Conservation (phyloP, 257 asterid species). For the Thymus quinquecostatus region DNA sequence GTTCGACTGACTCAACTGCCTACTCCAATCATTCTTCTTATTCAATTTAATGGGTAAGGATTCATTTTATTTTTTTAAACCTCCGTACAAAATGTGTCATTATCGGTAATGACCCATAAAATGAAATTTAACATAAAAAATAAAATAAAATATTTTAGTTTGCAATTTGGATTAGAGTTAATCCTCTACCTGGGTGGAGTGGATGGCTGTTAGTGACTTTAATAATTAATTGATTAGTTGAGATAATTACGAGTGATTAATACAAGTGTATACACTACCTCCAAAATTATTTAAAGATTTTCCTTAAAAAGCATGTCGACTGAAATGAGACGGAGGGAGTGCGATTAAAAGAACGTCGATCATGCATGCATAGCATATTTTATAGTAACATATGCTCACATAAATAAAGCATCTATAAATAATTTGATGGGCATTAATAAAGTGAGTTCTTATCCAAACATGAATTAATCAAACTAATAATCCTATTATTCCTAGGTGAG, state of each 20-base stretch:
- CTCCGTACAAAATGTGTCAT: slow-evolving; percentile 30
- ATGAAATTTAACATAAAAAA: neutral
- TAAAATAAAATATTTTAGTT: neutral
- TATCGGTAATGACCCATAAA: slow-evolving; percentile 21
- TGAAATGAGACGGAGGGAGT: too few species aligned
- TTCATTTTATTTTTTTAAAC: slow-evolving; percentile 13
- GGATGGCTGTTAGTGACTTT: slow-evolving; percentile 31
- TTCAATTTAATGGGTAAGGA: slow-evolving; percentile 38
- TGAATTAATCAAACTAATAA: neutral
- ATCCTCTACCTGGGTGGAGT: slow-evolving; percentile 30
- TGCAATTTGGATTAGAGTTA: slow-evolving; percentile 20
- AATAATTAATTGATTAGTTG: neutral
- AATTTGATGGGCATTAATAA: neutral
- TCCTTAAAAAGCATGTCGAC: too few species aligned
- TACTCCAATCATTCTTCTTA: slow-evolving; percentile 28
- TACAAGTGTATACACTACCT: slow-evolving; percentile 2
- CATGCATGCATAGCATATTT: too few species aligned
- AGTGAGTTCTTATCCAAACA: slow-evolving; percentile 15
- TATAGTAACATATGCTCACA: too few species aligned
- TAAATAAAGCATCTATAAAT: too few species aligned
- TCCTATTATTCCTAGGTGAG: neutral
- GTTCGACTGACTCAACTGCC: slow-evolving; percentile 19
- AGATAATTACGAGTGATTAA: neutral
- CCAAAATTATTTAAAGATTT: neutral
- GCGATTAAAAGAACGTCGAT: too few species aligned